Percentiles rank a stretch among this genome's conserved stretches.
Conservation (phyloP, 2,329 filamentous ascomycete genomes). For the Venturia pyrina region DNA sequence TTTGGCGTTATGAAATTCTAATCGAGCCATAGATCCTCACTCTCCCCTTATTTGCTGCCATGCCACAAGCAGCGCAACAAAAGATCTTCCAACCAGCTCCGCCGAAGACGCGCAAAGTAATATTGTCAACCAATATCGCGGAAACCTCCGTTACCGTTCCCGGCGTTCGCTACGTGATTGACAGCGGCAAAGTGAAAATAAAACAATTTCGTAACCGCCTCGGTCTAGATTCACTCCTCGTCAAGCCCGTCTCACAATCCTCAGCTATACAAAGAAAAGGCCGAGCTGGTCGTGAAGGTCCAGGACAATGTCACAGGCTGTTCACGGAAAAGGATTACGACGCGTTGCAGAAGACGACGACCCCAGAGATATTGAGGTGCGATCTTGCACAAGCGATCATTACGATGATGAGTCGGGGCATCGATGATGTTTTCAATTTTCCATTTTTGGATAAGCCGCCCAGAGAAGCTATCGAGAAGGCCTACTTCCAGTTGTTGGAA, state of each 20-base stretch:
- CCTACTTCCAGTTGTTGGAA: constrained; percentile 67
- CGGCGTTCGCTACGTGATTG: constrained; percentile 82
- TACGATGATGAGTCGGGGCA: constrained; percentile 86
- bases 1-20: background rate
- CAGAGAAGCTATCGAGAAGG: constrained; percentile 67
- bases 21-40: constrained; percentile 42
- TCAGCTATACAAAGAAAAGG: constrained; percentile 87
- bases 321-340: constrained; percentile 75
- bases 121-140: constrained; percentile 94
- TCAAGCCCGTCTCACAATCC: constrained; percentile 85
- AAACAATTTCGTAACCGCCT: constrained; percentile 81
- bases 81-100: constrained; percentile 70
- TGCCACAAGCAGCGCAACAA: constrained; percentile 79
- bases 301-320: constrained; percentile 80
- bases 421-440: constrained; percentile 72
- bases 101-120: constrained; percentile 73
- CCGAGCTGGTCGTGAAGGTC: constrained; percentile 83
- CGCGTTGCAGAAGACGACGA: constrained; percentile 59
- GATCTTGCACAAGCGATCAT: constrained; percentile 79
- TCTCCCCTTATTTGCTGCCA: constrained; percentile 78
- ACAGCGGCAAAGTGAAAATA: constrained; percentile 87
- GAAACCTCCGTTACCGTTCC: constrained; percentile 95
- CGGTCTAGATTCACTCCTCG: constrained; percentile 80
- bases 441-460: constrained; percentile 78
- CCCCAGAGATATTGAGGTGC: constrained; percentile 82